Evolutionary conservation across 108 stramenopile genomes (phyloP), one percentile per base, ranked within the genome.

Genomic region (Pseudonitzschia delicatissima): DNA sequence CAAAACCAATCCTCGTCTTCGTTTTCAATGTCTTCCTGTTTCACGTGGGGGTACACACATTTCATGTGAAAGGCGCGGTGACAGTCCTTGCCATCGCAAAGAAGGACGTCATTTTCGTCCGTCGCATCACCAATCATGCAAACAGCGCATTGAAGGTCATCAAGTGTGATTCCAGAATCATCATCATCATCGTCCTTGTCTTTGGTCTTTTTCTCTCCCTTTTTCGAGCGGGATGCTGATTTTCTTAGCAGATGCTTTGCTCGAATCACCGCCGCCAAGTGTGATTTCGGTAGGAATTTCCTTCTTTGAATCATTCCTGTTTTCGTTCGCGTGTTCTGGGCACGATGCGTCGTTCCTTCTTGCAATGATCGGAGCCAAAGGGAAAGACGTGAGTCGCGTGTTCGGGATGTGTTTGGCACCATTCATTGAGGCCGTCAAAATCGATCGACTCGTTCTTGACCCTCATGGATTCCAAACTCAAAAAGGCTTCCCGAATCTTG

Each of bases 1-100:
- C 93, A 92, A 59, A 92, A 91, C 91, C 93, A 95, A 73, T 81
- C 72, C 23, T 85, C 91, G 29, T 86, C 72, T 53, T 78, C 77
- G 9, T 70, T 49, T 39, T 86, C 78, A 9, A 79, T 31, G 39
- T 86, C 86, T 12, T 77, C 74, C 4, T 31, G 51, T 23, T 76
- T 73, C 5, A 91, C 66, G 23, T 62, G 48, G 23, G 93, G 93
- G 17, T 72, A 55, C 18, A 90, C 45, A 51, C 94, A 95, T 60
- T 83, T 70, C 89, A 86, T 83, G 64, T 95, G 94, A 73, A 73
- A 90, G 31, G 91, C 87, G 9, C 94, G 79, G 45, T 78, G 92
- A 67, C 94, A 95, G 2, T 75, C 76, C 33, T 63, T 36, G 13
- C 76, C 72, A 49, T 82, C 80, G 36, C 80, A 82, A 35, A 82